Conservation (phyloP, 805 yeast species). For the Saccharomyces mikatae region DNA sequence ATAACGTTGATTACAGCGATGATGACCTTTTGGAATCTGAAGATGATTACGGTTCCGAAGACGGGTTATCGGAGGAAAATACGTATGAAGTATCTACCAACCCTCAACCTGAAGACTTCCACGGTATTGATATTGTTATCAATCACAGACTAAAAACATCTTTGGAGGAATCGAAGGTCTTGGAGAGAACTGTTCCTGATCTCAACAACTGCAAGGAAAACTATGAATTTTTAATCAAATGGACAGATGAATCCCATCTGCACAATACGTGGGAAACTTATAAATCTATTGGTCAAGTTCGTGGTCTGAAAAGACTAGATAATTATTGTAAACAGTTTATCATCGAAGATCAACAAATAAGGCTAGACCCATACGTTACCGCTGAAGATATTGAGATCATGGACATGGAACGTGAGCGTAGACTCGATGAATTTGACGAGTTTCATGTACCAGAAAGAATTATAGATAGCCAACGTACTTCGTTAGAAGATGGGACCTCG, state of each 20-base stretch:
- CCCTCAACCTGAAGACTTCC: constrained; percentile 31
- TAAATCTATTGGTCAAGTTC: constrained; percentile 38
- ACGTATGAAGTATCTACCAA: constrained; percentile 22
- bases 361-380: constrained; percentile 74
- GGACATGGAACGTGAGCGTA: constrained; percentile 83
- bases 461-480: constrained; percentile 72
- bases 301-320: constrained; percentile 81
- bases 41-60: constrained; percentile 13
- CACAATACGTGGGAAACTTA: constrained; percentile 93
- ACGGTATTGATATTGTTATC: constrained; percentile 23
- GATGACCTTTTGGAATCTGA: constrained; percentile 35
- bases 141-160: constrained; percentile 23
- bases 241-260: constrained; percentile 81
- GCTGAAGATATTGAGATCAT: constrained; percentile 88
- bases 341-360: constrained; percentile 62
- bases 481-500: constrained; percentile 45
- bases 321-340: constrained; percentile 80
- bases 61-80: constrained; percentile 2
- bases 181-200: constrained; percentile 31
- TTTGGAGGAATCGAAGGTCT: constrained; percentile 11
- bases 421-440: constrained; percentile 75
- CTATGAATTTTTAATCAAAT: constrained; percentile 62
- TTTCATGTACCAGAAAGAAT: constrained; percentile 83
- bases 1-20: constrained; percentile 59
- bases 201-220: constrained; percentile 50